Conservation (phyloP, 345 rosid species). For the Hibiscus syriacus region DNA sequence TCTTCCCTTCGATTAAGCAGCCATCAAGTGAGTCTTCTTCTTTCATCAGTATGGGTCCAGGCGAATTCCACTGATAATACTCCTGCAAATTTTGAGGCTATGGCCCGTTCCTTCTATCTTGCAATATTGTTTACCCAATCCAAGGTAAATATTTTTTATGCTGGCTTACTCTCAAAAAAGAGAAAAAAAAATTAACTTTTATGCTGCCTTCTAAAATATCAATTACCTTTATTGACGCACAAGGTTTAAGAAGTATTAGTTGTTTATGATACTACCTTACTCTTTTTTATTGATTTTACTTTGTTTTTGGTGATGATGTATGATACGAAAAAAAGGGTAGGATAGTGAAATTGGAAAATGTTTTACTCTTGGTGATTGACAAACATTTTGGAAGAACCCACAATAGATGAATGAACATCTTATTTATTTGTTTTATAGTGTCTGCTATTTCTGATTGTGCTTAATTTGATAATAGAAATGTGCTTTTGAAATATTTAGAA, state of each 20-base stretch:
- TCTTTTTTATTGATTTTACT: neutral
- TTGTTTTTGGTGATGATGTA: neutral
- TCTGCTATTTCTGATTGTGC: neutral
- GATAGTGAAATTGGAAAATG: neutral
- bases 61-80: conserved; percentile 62
- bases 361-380: neutral
- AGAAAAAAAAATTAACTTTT: neutral
- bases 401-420: neutral
- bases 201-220: neutral
- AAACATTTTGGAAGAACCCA: conserved; percentile 1
- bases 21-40: conserved; percentile 88
- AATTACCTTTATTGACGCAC: neutral
- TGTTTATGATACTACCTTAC: neutral
- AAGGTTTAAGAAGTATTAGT: neutral
- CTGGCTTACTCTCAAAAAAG: neutral
- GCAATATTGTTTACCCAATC: conserved; percentile 63
- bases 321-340: neutral
- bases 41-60: conserved; percentile 91
- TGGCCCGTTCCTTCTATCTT: conserved; percentile 69
- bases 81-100: conserved; percentile 83
- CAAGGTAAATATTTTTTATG: conserved; percentile 42
- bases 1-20: conserved; percentile 75
- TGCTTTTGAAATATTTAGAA: neutral
- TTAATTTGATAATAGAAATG: neutral
- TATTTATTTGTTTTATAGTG: neutral